Evolutionary conservation across 192 early-diverging fungal species (phyloP).

Genomic region (Linnemannia schmuckeri): DNA sequence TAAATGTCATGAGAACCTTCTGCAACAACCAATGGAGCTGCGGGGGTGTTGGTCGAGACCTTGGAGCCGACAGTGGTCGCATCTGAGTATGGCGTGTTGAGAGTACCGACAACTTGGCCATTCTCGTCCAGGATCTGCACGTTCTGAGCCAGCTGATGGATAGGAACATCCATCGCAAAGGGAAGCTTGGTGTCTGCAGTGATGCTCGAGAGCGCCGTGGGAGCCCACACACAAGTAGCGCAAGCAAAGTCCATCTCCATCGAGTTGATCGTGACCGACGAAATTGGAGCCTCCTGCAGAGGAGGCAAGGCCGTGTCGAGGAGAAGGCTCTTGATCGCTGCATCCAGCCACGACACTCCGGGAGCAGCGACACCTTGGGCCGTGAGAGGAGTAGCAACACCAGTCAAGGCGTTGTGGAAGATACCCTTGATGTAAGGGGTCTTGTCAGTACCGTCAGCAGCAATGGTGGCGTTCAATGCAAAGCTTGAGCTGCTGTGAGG

Average conservation of each 20-base stretch:
- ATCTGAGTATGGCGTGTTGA: slow-evolving; percentile 19
- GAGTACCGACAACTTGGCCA: slow-evolving; percentile 13
- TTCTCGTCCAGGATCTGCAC: slow-evolving; percentile 54
- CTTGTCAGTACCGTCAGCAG: background rate
- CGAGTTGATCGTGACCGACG: slow-evolving; percentile 58
- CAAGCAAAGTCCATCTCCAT: slow-evolving; percentile 61
- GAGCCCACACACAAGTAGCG: slow-evolving; percentile 47
- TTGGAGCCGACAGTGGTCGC: slow-evolving; percentile 54
- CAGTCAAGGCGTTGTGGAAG: too few relatives aligned
- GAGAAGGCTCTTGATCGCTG: slow-evolving; percentile 14
- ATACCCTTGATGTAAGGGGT: background rate
- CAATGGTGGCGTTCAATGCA: slow-evolving; percentile 29
- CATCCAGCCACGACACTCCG: slow-evolving; percentile 38
- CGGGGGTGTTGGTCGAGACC: slow-evolving; percentile 47
- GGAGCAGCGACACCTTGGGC: slow-evolving; percentile 12
- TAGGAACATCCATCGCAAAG: slow-evolving; percentile 63
- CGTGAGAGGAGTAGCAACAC: slow-evolving; percentile 31
- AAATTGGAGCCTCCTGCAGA: slow-evolving; percentile 39
- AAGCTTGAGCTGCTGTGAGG: slow-evolving; percentile 27
- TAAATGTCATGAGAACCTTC: slow-evolving; percentile 56
- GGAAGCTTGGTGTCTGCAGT: slow-evolving; percentile 63
- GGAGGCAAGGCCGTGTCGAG: slow-evolving; percentile 19
- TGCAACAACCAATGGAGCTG: slow-evolving; percentile 50
- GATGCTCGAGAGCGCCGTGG: slow-evolving; percentile 54
- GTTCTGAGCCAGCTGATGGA: slow-evolving; percentile 60